Evolutionary conservation across 371 early-diverging fungal genomes (phyloP), one percentile per base, ranked within the genome.

Genomic region (Saksenaea oblongispora): DNA sequence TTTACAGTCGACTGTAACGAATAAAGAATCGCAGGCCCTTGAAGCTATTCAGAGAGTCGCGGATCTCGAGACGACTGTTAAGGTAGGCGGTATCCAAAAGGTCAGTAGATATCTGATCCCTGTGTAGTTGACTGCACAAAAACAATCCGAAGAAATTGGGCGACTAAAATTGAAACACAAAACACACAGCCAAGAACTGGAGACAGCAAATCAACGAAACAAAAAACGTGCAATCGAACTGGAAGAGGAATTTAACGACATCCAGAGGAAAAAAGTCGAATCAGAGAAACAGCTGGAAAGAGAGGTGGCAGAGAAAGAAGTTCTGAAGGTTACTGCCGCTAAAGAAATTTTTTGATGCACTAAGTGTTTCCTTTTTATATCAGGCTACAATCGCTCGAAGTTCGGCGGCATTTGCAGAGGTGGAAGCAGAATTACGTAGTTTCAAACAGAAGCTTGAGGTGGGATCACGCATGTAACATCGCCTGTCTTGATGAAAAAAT

Each of bases 11-110:
- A 78, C 78, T 14, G 81, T 91, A 8, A 74, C 74, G 2, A 70
- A 64, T 31, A 89, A 89, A 59, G 88, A 89, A 62, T 69, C 73
- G 13, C 85, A 90, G 59, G 83, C 88, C 54, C 57, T 71, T 34
- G 75, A 82, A 34, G 80, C 84, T 4, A 41, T 73, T 15, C 72
- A 76, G 51, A 71, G 86, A 56, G 71, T 89, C 51, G 58, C 65
- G 10, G 83, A 85, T 22, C 60, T 85, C 1, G 71, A 88, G 66
- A 67, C 64, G 8, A 70, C 71, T 14, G 53, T 86, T 11, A 63
- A 80, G 51, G 74, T 66, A 65, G 28, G 54, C 24, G 18, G n/a
- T 42, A n/a, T 5, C 13, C 15, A n/a, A 10, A 36, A 17, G 37
- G n/a, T 14, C 44, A 9, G 13, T 54, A 11, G 26, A 5, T 35